Base-by-base conservation (phyloP, 306 rosid species). In the Arachis stenosperma region DNA sequence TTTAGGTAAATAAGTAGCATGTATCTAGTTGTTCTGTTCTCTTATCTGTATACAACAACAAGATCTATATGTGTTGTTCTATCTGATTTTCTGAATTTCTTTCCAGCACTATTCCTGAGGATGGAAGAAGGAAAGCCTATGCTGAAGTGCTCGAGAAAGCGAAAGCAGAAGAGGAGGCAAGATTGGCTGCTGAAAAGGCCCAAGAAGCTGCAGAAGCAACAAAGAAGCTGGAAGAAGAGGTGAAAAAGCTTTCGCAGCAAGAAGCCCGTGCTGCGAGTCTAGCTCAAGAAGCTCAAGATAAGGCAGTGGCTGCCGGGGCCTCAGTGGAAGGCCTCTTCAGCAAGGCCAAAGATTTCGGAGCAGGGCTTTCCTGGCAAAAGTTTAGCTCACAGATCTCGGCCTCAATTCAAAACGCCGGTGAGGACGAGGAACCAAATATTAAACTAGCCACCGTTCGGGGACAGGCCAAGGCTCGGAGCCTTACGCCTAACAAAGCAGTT, bases 391-490 rank as follows among this genome's bases (percentile, higher is more conserved):
- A 95, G 73, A 74, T 95, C 52, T 70, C 82, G 5, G 74, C 78
- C n/a, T 50, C 86, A 43, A 77, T 79, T 55, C 87, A 85, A 73
- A 92, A 80, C 46, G 68, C 88, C 7, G 78, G 30, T 5, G 75
- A 63, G 50, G 84, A 84, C 27, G 97, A 81, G 77, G 71, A 60
- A 5, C 77, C 92, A 3, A 81, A 78, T 58, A 91, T 82, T 70
- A 89, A 87, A 81, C 9, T 95, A n/a, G 98, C 98, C 55, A 95
- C 98, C 0, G 86, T 88, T 4, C 84, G 99, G 78, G 99, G 99
- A 65, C 96, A 87, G 65, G 92, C 97, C 56, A 91, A 75, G 88
- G 99, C 99, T 55, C 86, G 88, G 78, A 74, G 79, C 42, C 84
- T 95, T 13, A 50, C 78, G 0, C 71, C 88, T 1, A 79, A 81